Evolutionary conservation across 1,284 basidiomycete species (phyloP), one percentile per base, ranked within the genome.

Genomic region (Leccinum fuscescens): DNA sequence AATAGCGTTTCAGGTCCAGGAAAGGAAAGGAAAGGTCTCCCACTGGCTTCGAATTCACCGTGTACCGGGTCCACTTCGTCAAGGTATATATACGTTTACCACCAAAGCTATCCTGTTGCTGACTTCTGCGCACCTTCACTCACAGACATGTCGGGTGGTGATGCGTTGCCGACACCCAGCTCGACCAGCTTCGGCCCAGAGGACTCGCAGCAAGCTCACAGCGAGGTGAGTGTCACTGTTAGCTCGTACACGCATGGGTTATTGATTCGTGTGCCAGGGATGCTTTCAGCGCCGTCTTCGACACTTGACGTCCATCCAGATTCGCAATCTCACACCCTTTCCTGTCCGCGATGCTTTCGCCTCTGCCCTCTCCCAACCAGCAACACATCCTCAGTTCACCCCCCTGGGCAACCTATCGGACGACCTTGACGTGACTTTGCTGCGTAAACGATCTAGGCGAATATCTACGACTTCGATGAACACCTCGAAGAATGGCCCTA

Each of bases 301-400:
- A 65, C 90, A 93, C 76, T 81, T 94, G 55, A 80, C 82, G 52
- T 80, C 84, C 39, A 79, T 94, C 60, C 86, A 91, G 76, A 79
- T 94, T 64, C 84, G 86, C 63, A 93, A 94, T 69, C 78, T 94
- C 46, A 90, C 91, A 11, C 90, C 90, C 2, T 91, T 90, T 71
- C 90, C 92, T 44, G 81, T 83, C 48, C 84, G 90, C 42, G 91
- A 93, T 73, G 80, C 88, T 2, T 79, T 91, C 62, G 85, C 90
- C 12, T 88, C 88, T 27, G 87, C 88, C 17, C 78, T 93, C 54
- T 78, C 80, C 8, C 85, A 88, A 69, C 86, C 88, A 4, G 78
- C 83, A 3, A 80, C 84, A 66, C 80, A 82, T 59, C 75, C 83
- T 4, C 83, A 86, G 64, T 84, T 85, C 66, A 82, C 78, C 3